Evolutionary conservation across 1,284 basidiomycete species (phyloP), one percentile per base, ranked within the genome.

Genomic region (Ganoderma resinaceum): DNA sequence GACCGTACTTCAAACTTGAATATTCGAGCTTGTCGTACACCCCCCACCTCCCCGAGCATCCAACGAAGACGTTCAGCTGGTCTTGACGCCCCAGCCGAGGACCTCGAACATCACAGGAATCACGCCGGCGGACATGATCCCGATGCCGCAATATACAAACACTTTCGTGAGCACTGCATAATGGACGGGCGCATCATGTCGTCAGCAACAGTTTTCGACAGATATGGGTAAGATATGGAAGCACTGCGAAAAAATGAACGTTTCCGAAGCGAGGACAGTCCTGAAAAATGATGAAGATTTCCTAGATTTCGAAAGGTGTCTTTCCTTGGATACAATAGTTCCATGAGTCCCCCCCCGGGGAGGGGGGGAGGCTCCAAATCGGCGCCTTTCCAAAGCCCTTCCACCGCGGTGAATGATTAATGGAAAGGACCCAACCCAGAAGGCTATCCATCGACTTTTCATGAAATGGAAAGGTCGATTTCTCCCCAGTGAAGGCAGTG

Each of bases 91-190:
- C 89, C 88, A 91, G 0, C 89, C 93, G 4, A 94, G 73, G 8
- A 87, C 64, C 74, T 91, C 89, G 75, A 95, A 96, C 74, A 89
- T 78, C 20, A 90, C 78, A 0, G 94, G 94, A 38, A 91, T 81
- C 1, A 83, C 78, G 67, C 91, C 88, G 5, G 83, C 80, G 0
- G 91, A 88, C 20, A 96, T 78, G 33, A 93, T 78, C 0, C 88
- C 95, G 69, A 98, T 97, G 0, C 95, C 95, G 62, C 87, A 86
- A 77, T 98, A 98, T 3, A 97, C 96, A 60, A 95, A 89, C 3
- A 97, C 92, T 82, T 97, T 97, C 37, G 96, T 97, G 71, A 97
- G 80, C 9, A 97, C 95, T 95, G 62, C 43, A 11, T 8, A 52
- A 8, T 23, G 46, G 23, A 8, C 46, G 46, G 23, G 46, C 46